Conservation (phyloP, 1,139 yeast species). For the Casaregolazyma lundiana region DNA sequence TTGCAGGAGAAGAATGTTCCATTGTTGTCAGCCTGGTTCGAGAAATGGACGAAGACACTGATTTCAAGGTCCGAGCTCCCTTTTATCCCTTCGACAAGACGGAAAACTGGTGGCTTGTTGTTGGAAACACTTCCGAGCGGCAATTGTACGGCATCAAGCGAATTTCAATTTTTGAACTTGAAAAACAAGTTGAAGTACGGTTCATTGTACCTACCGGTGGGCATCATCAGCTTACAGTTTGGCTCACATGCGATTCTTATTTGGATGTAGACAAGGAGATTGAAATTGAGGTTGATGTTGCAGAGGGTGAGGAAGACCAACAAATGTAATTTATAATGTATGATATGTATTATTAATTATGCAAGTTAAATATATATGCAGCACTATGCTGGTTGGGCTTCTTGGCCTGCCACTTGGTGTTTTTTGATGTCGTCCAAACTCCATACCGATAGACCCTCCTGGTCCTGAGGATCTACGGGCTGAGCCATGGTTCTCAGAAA, state of each 20-base stretch:
- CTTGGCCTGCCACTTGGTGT: conserved; percentile 4
- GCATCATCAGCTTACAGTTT: conserved; percentile 54
- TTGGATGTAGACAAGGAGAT: conserved; percentile 86
- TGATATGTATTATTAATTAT: conserved; percentile 7
- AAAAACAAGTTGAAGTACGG: conserved; percentile 50
- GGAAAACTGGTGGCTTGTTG: conserved; percentile 76
- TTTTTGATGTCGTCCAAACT: conserved; percentile 56
- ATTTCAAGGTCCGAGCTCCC: conserved; percentile 50
- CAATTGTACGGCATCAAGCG: conserved; percentile 74
- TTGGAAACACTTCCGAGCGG: conserved; percentile 60
- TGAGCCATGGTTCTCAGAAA: conserved; percentile 92
- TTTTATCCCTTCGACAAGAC: conserved; percentile 52
- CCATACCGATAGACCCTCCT: conserved; percentile 96
- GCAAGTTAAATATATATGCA: not conserved
- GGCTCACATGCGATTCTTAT: conserved; percentile 91
- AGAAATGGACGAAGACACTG: conserved; percentile 60
- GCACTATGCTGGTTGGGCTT: not conserved
- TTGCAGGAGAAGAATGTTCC: conserved; percentile 44
- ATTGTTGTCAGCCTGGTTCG: conserved; percentile 56
- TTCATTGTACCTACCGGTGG: conserved; percentile 62
- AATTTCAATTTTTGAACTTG: conserved; percentile 49
- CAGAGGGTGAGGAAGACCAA: conserved; percentile 33
- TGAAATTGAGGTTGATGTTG: conserved; percentile 46
- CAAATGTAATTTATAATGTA: conserved; percentile 7
- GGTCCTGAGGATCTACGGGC: conserved; percentile 85